These are phyloP conservation scores for Taxillus chinensis DNA, from an alignment of 164 flowering plant species.

Conservation along the genomic window DNA sequence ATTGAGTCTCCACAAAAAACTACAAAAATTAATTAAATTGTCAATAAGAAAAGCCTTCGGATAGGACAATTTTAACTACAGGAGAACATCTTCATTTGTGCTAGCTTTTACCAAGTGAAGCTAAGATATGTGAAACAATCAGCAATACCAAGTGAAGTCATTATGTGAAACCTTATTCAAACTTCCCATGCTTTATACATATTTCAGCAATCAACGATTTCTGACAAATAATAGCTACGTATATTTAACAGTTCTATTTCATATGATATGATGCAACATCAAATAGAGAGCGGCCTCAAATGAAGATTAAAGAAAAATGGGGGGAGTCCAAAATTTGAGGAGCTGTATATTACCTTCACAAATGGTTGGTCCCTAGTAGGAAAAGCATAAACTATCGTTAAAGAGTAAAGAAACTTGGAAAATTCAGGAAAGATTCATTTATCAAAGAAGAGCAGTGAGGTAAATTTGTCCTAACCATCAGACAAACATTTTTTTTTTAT, in stretches of 20 bases:
- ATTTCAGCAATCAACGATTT: no score
- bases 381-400: conserved; percentile 91
- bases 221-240: no score
- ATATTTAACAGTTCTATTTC: background rate
- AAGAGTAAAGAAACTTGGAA: conserved; percentile 87
- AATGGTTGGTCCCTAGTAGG: conserved; percentile 60
- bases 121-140: background rate
- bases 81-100: no score
- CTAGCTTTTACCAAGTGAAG: no score
- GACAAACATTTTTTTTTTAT: background rate
- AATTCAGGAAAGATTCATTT: background rate
- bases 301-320: background rate
- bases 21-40: conserved; percentile 28
- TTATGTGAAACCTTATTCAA: background rate
- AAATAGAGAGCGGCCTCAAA: background rate
- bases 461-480: background rate
- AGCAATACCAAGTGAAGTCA: no score
- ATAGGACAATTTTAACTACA: no score
- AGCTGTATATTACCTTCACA: conserved; percentile 49
- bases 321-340: background rate
- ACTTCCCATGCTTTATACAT: background rate
- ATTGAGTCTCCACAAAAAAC: conserved; percentile 80
- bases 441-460: background rate
- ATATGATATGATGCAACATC: background rate
- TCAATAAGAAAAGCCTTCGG: background rate